Evolutionary conservation across 108 stramenopile genomes (phyloP), one percentile per base, ranked within the genome.

Genomic region (Bacterosira constricta): DNA sequence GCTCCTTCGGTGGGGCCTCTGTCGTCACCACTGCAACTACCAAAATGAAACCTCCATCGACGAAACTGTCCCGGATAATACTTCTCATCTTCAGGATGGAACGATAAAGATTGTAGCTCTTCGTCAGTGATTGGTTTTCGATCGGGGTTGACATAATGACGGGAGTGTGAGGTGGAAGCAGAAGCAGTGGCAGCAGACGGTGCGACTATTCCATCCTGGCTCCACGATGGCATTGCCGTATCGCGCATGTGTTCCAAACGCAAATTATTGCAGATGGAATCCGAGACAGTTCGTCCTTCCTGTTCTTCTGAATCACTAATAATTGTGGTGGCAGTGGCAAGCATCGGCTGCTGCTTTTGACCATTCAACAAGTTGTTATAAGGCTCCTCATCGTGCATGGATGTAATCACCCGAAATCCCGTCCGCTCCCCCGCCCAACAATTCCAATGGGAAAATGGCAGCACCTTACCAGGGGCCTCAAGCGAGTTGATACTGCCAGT

Each of bases 41-140:
- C 60, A 39, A 91, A 73, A 38, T 70, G 59, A 55, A 74, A 93
- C 31, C 90, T 71, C 92, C 92, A 93, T 57, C 88, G 66, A 26
- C 63, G 76, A 65, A 75, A 86, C 12, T 86, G 63, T 25, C 71
- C 58, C 3, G 85, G 86, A 61, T 93, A 93, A 42, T 74, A 77
- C 32, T 69, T 60, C 41, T 79, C 44, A 63, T 94, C 93, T 10
- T 94, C 88, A 2, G 81, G 84, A 51, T 88, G 79, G 45, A 70
- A 63, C 9, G 39, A 34, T 15, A 83, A 53, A 17, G 66, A 62
- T 42, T 73, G 51, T 35, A 90, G 39, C 51, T 88, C 90, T 30
- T 69, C 71, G 12, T 78, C 53, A 0, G 49, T 63, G 38, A 71
- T 73, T 34, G 80, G 71, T 27, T 30, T 56, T 15, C 52, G 23